Evolutionary conservation across 2,329 filamentous ascomycete genomes (phyloP).

Genomic region (Colletotrichum lupini): DNA sequence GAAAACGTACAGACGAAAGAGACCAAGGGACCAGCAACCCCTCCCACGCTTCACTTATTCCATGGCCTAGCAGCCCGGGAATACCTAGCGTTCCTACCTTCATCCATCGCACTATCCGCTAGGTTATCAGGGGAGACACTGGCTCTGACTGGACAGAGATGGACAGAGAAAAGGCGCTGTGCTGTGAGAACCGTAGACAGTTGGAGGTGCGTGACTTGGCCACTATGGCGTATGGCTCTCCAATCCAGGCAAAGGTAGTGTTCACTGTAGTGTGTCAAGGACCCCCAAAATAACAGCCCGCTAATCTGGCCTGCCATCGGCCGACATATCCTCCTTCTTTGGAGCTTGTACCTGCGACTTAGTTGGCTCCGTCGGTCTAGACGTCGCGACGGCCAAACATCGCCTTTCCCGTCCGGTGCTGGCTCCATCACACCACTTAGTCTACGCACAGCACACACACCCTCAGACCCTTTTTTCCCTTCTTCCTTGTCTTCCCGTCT

Average conservation of each 20-base stretch:
- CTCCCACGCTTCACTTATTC: background rate
- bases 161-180: background rate
- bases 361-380: background rate
- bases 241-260: background rate
- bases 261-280: background rate
- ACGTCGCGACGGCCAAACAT: slow-evolving; percentile 18
- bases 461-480: slow-evolving; percentile 8
- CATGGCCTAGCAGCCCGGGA: slow-evolving; percentile 4
- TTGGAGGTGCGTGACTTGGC: slow-evolving; percentile 7
- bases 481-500: slow-evolving; percentile 32
- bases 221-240: slow-evolving; percentile 28
- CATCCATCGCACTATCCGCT: slow-evolving; percentile 17
- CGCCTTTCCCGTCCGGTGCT: slow-evolving; percentile 22
- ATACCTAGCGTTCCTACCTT: slow-evolving; percentile 26
- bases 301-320: slow-evolving; percentile 28
- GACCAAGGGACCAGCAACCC: slow-evolving; percentile 12
- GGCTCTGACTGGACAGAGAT: background rate
- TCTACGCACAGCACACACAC: slow-evolving; percentile 13
- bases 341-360: slow-evolving; percentile 30
- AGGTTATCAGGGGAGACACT: slow-evolving; percentile 27
- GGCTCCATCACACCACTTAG: slow-evolving; percentile 33
- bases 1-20: slow-evolving; percentile 11
- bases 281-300: slow-evolving; percentile 16
- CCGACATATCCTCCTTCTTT: background rate
- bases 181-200: background rate